Percentiles rank a stretch among this genome's conserved stretches.
These are phyloP conservation scores for Coemansia sp. DNA, from an alignment of 192 early-diverging fungal species.

Conservation along the genomic window DNA sequence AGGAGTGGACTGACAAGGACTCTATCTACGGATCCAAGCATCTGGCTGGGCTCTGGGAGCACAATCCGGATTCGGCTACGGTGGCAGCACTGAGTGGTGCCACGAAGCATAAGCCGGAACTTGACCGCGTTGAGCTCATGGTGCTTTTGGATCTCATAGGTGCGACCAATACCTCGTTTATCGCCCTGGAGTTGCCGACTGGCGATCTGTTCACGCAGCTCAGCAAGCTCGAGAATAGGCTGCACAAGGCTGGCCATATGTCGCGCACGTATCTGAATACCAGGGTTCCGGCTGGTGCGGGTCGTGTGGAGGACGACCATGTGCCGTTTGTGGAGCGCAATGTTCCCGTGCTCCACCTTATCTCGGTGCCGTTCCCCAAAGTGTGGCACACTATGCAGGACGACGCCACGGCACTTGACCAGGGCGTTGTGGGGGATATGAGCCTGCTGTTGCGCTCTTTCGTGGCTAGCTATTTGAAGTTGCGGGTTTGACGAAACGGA, in stretches of 20 bases:
- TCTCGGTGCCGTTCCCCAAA: constrained; percentile 80
- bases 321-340: constrained; percentile 79
- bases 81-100: constrained; percentile 28
- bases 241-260: constrained; percentile 49
- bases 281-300: constrained; percentile 24
- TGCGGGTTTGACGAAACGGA: constrained; percentile 58
- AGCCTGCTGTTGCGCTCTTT: constrained; percentile 78
- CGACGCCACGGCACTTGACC: constrained; percentile 69
- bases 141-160: constrained; percentile 91
- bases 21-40: constrained; percentile 92
- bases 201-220: constrained; percentile 71
- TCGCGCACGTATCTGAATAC: constrained; percentile 47
- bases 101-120: constrained; percentile 39
- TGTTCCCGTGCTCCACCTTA: constrained; percentile 86
- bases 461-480: constrained; percentile 70
- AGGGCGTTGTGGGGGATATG: constrained; percentile 70
- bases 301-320: constrained; percentile 83
- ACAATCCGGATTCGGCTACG: constrained; percentile 45
- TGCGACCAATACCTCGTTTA: constrained; percentile 56
- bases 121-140: constrained; percentile 82
- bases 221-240: constrained; percentile 67
- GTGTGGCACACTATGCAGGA: constrained; percentile 88
- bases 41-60: constrained; percentile 80
- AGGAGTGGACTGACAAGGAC: constrained; percentile 72
- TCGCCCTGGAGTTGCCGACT: constrained; percentile 56